Evolutionary conservation across 345 rosid genomes (phyloP), one percentile per base, ranked within the genome.

Genomic region (Cochlearia excelsa): DNA sequence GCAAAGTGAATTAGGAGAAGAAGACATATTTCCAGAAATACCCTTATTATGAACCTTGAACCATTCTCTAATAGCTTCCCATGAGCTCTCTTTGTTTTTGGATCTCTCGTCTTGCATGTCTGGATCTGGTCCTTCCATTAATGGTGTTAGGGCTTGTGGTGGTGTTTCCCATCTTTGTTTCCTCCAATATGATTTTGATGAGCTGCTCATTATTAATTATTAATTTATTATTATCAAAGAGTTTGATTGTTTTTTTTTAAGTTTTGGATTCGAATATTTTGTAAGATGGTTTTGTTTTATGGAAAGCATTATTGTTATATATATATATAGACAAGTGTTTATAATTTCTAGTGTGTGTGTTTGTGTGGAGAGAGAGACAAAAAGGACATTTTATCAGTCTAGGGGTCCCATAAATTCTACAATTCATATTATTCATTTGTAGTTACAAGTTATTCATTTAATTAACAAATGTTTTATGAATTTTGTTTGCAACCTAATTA

Each of bases 111-210:
- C 95, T 74, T 81, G 92, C 88, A 83, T 80, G 10, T 86, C 96
- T 3, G 92, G 95, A 67, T 88, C 95, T 3, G 98, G 98, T 9
- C 96, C 96, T 82, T 92, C 98, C 88, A 88, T 76, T 16, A 92
- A 66, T 4, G 98, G 98, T 4, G 95, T 87, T 54, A 92, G 67
- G 26, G 90, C 73, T 70, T 84, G 92, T 53, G 75, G 75, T 1
- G 70, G 75, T 2, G 86, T 73, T 65, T 80, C 80, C 85, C 88
- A 77, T 68, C 84, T 73, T 30, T 84, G 87, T 68, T 80, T 82
- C 73, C 80, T 75, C 50, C 81, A 71, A 29, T 70, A 70, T 57
- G 74, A 64, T 45, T 64, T 70, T 44, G 74, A 70, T 44, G 74
- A 70, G 60, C 45, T 63, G 38, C 74, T 70, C 74, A 70, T 70